phyloP scores from a whole-genome alignment of 139 green algal genomes.

The Tetraselmis chui region DNA sequence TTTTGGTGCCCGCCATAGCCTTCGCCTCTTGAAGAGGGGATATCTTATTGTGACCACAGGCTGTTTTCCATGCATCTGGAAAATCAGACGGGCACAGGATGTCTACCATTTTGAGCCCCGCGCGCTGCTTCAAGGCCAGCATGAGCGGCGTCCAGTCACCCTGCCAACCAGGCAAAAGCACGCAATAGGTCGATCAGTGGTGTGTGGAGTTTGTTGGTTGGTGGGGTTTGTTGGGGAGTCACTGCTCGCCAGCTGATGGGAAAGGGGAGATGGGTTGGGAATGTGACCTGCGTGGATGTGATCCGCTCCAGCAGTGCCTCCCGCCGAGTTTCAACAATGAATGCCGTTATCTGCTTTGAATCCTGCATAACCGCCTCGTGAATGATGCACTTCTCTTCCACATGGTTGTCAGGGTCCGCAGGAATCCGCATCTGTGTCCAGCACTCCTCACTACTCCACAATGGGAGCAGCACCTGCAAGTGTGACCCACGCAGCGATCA shows the following conservation, averaged over 20 bases:
- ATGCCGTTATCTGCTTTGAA: neutral
- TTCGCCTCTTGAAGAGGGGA: neutral
- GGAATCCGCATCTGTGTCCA: neutral
- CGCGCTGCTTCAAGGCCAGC: neutral
- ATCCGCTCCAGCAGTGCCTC: neutral
- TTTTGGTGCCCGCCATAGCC: neutral
- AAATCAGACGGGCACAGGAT: neutral
- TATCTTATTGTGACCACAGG: neutral
- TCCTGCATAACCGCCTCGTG: neutral
- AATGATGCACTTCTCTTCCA: neutral
- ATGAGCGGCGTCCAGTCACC: neutral
- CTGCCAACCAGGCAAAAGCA: no score
- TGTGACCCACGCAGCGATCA: no score
- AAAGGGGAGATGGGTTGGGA: no score
- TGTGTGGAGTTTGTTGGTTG: no score
- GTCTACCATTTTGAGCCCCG: neutral
- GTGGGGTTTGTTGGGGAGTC: no score
- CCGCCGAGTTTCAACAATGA: neutral
- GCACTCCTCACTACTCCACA: neutral
- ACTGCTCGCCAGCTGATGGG: no score
- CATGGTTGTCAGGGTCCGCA: neutral
- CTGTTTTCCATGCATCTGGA: neutral
- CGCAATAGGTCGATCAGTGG: no score
- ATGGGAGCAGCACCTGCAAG: neutral
- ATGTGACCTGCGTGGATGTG: no score